Evolutionary conservation across 495 filamentous ascomycete species (phyloP).

Genomic region (Penicillium riverlandense): DNA sequence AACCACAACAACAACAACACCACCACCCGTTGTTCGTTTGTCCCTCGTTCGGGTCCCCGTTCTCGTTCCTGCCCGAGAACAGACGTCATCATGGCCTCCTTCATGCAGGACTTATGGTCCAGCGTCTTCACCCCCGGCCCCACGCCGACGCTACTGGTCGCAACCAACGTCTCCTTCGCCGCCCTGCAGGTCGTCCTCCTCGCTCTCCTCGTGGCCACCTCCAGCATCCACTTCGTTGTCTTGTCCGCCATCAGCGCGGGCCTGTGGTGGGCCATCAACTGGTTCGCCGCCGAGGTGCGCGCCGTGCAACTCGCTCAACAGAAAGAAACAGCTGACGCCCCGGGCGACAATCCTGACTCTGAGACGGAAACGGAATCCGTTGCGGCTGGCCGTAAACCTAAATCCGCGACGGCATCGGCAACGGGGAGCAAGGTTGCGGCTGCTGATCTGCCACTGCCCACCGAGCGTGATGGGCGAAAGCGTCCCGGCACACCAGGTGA

Average conservation of each 20-base stretch:
- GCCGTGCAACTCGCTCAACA: slow-evolving; percentile 52
- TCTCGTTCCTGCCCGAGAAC: too few species aligned
- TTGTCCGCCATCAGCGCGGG: slow-evolving; percentile 71
- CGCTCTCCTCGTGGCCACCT: slow-evolving; percentile 68
- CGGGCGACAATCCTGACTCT: slow-evolving; percentile 28
- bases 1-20: too few species aligned
- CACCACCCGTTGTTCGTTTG: too few species aligned
- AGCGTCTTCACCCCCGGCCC: slow-evolving; percentile 90
- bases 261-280: slow-evolving; percentile 91
- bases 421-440: slow-evolving; percentile 15
- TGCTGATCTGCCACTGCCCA: slow-evolving; percentile 21
- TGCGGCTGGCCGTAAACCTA: background rate
- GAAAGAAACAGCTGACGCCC: slow-evolving; percentile 31
- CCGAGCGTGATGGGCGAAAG: slow-evolving; percentile 31
- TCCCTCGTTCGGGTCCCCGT: too few species aligned
- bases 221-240: slow-evolving; percentile 80
- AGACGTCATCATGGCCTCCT: slow-evolving; percentile 59
- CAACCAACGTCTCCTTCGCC: slow-evolving; percentile 85
- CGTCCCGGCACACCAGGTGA: slow-evolving; percentile 35
- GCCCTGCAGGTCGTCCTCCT: slow-evolving; percentile 74
- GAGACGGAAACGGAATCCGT: slow-evolving; percentile 46
- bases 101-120: slow-evolving; percentile 75
- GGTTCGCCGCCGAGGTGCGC: slow-evolving; percentile 81
- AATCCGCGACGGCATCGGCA: slow-evolving; percentile 9
- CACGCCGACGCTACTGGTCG: slow-evolving; percentile 78